Evolutionary conservation across 495 filamentous ascomycete species (phyloP).

Genomic region (Articulospora tetracladia): DNA sequence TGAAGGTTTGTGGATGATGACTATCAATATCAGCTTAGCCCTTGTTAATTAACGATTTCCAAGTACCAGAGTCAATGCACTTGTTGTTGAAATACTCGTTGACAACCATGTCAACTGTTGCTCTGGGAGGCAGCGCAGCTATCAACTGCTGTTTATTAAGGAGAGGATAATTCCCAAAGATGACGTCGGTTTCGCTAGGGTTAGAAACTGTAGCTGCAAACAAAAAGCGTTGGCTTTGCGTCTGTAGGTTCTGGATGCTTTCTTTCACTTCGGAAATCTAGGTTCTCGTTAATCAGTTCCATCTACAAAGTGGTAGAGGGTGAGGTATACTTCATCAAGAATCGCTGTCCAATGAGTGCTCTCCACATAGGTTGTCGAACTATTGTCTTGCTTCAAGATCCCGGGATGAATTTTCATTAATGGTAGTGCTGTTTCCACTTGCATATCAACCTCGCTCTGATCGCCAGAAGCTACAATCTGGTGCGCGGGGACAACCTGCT

Average conservation of each 20-base stretch:
- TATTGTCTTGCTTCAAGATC: not conserved
- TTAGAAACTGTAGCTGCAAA: not conserved
- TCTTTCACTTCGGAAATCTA: not conserved
- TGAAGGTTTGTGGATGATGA: not conserved
- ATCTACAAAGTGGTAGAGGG: too few relatives aligned
- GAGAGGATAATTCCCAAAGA: not conserved
- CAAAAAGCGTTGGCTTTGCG: not conserved
- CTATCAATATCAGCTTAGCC: not conserved
- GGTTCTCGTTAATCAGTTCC: too few relatives aligned
- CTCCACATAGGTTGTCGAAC: not conserved
- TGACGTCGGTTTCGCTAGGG: not conserved
- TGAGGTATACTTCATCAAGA: not conserved
- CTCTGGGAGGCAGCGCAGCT: not conserved
- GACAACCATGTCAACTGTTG: not conserved
- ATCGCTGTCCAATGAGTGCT: not conserved
- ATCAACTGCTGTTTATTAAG: not conserved
- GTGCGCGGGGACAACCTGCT: too few relatives aligned
- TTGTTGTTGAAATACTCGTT: not conserved
- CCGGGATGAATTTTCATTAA: not conserved
- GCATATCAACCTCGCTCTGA: not conserved
- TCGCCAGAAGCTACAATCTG: not conserved
- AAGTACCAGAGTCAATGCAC: not conserved
- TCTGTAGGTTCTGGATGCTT: not conserved
- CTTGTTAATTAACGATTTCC: not conserved
- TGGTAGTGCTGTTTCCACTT: not conserved